phyloP scores from a whole-genome alignment of 2,329 filamentous ascomycete genomes.

The Alternaria tenuissima region DNA sequence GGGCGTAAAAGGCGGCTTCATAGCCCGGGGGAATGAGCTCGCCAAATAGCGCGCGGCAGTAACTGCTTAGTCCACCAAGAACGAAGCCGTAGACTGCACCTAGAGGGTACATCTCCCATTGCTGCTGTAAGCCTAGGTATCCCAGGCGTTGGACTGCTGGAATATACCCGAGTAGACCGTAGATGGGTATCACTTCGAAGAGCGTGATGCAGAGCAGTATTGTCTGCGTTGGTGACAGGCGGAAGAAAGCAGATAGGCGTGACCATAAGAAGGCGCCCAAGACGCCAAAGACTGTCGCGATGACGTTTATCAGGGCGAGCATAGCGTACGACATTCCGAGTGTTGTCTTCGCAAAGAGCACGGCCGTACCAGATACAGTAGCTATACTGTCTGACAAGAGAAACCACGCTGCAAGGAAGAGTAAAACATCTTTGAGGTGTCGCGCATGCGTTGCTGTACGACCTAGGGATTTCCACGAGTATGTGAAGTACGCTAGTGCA shows the following conservation, averaged over 20 bases:
- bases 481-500: conserved; percentile 76
- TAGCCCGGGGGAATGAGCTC: conserved; percentile 94
- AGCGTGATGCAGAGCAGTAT: conserved; percentile 90
- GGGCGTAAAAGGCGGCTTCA: conserved; percentile 93
- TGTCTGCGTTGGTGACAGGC: conserved; percentile 81
- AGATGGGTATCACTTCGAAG: conserved; percentile 92
- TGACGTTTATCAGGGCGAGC: conserved; percentile 91
- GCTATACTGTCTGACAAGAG: conserved; percentile 92
- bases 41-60: conserved; percentile 90
- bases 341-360: conserved; percentile 93
- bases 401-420: conserved; percentile 92
- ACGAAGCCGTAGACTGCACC: conserved; percentile 93
- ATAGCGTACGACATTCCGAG: conserved; percentile 89
- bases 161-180: conserved; percentile 87
- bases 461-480: conserved; percentile 87
- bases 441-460: conserved; percentile 80
- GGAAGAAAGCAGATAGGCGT: conserved; percentile 73
- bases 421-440: conserved; percentile 73
- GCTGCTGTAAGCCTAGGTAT: conserved; percentile 84
- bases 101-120: conserved; percentile 96
- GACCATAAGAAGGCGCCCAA: conserved; percentile 91
- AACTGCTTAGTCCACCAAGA: conserved; percentile 88
- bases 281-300: conserved; percentile 84
- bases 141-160: conserved; percentile 79
- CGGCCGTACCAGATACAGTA: conserved; percentile 91